Evolutionary conservation across 768 basidiomycete species (phyloP).

Genomic region (Termitomyces sp.): DNA sequence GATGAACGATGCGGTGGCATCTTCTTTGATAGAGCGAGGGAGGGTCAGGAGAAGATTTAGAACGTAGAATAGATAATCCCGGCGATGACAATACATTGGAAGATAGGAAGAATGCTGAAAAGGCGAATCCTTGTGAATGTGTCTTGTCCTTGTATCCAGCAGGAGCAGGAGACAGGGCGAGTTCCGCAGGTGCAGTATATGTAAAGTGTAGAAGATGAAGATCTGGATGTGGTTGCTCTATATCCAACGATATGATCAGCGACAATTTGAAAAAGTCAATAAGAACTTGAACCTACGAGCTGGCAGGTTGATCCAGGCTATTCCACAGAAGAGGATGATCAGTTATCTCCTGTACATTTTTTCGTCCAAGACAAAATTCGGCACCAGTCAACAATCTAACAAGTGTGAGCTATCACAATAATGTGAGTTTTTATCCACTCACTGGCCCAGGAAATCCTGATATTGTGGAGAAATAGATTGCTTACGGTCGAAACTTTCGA

Average conservation of each 20-base stretch:
- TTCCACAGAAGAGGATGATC: slow-evolving; percentile 61
- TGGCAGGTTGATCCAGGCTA: slow-evolving; percentile 52
- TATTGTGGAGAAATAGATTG: slow-evolving; percentile 44
- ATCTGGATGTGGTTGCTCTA: slow-evolving; percentile 47
- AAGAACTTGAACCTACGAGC: slow-evolving; percentile 36
- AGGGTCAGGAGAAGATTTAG: slow-evolving; percentile 35
- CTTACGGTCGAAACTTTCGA: slow-evolving; percentile 53
- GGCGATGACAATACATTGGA: slow-evolving; percentile 46
- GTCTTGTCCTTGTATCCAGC: slow-evolving; percentile 28
- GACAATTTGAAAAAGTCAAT: too few species aligned
- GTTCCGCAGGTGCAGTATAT: slow-evolving; percentile 43
- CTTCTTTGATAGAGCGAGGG: slow-evolving; percentile 24
- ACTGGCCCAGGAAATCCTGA: slow-evolving; percentile 57
- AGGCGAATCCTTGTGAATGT: slow-evolving; percentile 64
- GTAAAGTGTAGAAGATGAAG: slow-evolving; percentile 75
- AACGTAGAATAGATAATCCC: slow-evolving; percentile 41
- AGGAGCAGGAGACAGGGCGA: slow-evolving; percentile 17
- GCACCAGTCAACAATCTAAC: slow-evolving; percentile 58
- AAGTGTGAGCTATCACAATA: not conserved
- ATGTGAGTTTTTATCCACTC: not conserved
- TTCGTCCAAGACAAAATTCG: slow-evolving; percentile 62
- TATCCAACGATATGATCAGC: not conserved
- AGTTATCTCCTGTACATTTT: slow-evolving; percentile 56
- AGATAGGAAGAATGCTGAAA: slow-evolving; percentile 80
- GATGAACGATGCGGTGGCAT: slow-evolving; percentile 52